Base-by-base conservation (phyloP, 2,329 filamentous ascomycete species). In the Cadophora malorum region DNA sequence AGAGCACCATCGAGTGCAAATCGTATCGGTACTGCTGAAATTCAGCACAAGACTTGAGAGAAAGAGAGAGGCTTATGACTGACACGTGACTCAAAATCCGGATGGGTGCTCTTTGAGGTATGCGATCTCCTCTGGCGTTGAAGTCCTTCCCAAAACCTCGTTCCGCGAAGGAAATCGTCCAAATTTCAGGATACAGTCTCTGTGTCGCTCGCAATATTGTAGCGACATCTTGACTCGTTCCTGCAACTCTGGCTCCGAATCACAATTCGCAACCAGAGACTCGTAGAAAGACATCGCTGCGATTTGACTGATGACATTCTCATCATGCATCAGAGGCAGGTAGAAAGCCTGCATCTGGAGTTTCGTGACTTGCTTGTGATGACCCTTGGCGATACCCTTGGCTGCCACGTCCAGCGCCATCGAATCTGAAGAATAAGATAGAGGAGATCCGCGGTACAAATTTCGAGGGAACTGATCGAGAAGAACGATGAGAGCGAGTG, bases 381-480 rank as follows among this genome's bases (percentile, higher is more conserved):
- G 76, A 67, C 73, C 75, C 25, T 73, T 68, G 1, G 76, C 75
- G 31, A 80, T 75, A 1, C 70, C 71, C 35, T 69, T 66, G 6
- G 73, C 69, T 4, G 76, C 76, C 12, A 79, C 70, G 0, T 69
- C 66, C 1, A 76, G 49, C 3, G 76, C 77, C 62, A 76, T 71
- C 3, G 71, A 33, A 65, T 79, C 79, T 19, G 76, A 76, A 8
- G 74, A 74, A 66, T 76, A 79, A 21, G 77, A 75, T 10, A 75
- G 68, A 6, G 74, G 70, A 1, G 76, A 76, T 10, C 75, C 75
- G 14, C 79, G 75, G 67, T 77, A 79, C 56, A 80, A 72, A 55
- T 80, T 80, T 4, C 79, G 76, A 10, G 79, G 76, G 56, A 80
- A 78, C 69, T 80, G 79, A 69, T 80, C 79, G 7, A 80, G 76